A percentile compares a stretch with the other conserved stretches of the same genome.
Conservation (phyloP, 306 rosid genomes). For the Carpinus fangiana region DNA sequence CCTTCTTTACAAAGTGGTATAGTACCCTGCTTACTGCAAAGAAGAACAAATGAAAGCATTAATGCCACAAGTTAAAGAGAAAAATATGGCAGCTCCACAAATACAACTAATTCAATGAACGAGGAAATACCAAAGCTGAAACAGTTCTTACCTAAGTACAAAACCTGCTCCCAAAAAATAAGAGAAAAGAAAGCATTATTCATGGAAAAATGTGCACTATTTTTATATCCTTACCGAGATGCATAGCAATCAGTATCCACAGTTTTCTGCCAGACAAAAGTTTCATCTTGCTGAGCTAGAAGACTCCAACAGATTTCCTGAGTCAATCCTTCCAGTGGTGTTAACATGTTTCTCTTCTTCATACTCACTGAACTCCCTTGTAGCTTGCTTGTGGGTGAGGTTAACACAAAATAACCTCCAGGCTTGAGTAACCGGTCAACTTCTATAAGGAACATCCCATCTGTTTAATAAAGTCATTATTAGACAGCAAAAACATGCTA, state of each 20-base stretch:
- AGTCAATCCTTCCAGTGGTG: constrained; percentile 70
- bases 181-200: neutral
- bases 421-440: constrained; percentile 96
- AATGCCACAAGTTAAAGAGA: constrained; percentile 12
- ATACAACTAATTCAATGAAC: constrained; percentile 28
- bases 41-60: constrained; percentile 15
- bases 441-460: constrained; percentile 79
- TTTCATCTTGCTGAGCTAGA: constrained; percentile 87
- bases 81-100: constrained; percentile 10
- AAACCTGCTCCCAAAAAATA: neutral
- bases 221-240: constrained; percentile 66
- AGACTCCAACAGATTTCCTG: constrained; percentile 86
- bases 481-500: constrained; percentile 20
- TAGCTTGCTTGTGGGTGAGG: constrained; percentile 69
- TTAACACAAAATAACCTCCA: constrained; percentile 96
- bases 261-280: constrained; percentile 94
- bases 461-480: constrained; percentile 50
- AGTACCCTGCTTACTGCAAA: constrained; percentile 59
- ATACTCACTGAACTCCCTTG: constrained; percentile 59
- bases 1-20: constrained; percentile 72
- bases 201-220: neutral
- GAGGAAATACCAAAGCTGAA: constrained; percentile 32
- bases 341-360: constrained; percentile 51
- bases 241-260: constrained; percentile 62
- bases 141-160: neutral